Evolutionary conservation across 805 yeast species (phyloP).

Genomic region (Candida sphagnicola): DNA sequence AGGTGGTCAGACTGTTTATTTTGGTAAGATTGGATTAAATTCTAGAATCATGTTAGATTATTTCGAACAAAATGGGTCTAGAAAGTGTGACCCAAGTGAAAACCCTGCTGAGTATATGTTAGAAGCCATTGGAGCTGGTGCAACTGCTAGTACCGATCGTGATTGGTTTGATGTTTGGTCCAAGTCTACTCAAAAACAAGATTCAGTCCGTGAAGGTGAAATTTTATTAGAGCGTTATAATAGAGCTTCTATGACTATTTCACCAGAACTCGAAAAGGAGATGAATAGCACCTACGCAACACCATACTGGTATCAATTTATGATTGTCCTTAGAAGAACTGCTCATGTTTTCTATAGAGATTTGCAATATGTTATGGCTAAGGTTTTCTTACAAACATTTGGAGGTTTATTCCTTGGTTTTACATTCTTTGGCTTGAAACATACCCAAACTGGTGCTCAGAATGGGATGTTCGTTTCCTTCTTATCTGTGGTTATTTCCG

Average conservation of each 20-base stretch:
- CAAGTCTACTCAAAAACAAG: slow-evolving; percentile 16
- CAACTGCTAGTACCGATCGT: slow-evolving; percentile 54
- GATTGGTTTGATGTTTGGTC: slow-evolving; percentile 69
- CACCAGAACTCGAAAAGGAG: slow-evolving; percentile 5
- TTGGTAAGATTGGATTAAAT: slow-evolving; percentile 22
- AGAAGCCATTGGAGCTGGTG: slow-evolving; percentile 73
- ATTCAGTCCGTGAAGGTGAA: slow-evolving; percentile 6
- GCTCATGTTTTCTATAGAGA: slow-evolving; percentile 32
- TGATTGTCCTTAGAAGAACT: slow-evolving; percentile 14
- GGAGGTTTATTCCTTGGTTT: slow-evolving; percentile 40
- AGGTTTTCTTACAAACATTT: slow-evolving; percentile 44
- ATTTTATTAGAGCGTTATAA: background rate
- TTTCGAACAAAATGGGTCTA: slow-evolving; percentile 35
- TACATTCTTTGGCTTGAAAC: slow-evolving; percentile 16
- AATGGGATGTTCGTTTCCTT: slow-evolving; percentile 59
- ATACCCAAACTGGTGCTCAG: slow-evolving; percentile 49
- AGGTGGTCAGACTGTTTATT: slow-evolving; percentile 23
- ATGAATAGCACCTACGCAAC: slow-evolving; percentile 14
- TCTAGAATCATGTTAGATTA: slow-evolving; percentile 15
- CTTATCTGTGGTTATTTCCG: slow-evolving; percentile 52
- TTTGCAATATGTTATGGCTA: slow-evolving; percentile 38
- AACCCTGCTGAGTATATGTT: slow-evolving; percentile 28
- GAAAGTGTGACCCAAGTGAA: slow-evolving; percentile 51
- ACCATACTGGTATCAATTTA: slow-evolving; percentile 15
- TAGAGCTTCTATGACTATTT: slow-evolving; percentile 1